Evolutionary conservation across 208 protist genomes (phyloP), one percentile per base, ranked within the genome.

Genomic region (Strigomonas oncopelti): DNA sequence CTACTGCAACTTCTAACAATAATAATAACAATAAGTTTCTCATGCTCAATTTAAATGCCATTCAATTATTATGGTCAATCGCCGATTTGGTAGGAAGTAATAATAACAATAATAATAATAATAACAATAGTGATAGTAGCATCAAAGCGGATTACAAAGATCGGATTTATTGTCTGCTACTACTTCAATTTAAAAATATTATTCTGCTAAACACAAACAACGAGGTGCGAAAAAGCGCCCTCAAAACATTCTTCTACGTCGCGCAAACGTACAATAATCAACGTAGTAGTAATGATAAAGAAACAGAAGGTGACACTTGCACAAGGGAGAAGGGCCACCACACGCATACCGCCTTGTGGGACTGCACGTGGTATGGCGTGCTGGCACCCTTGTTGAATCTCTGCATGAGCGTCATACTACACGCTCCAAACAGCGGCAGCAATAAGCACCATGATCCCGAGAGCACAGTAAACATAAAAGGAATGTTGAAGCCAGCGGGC

Each of bases 41-140:
- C 5, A 48, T 48, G 42, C 18, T 90, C 32, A 92, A 96, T 58
- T 74, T 96, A 13, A 96, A 83, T 55, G 85, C 90, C 5, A 83
- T 92, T 62, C 90, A 96, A 71, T 67, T 93, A 36, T 67, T 93
- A 42, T 96, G 90, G 88, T 91, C 90, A 34, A 78, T 88, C 20
- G 87, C 84, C 0, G 90, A 96, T 65, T 91, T 85, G 14, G 71
- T 75, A 20, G 72, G 63, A 22, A 55, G 54, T 11, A 55, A 7
- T 22, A 51, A 29, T 45, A 7, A 28, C 45, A 31, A 55, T 46
- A 45, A 11, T 31, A 59, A 31, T 24, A 64, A 48, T 36, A 34
- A 31, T 25, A 27, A 24, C 14, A 25, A 24, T 27, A 28, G 36
- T 14, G 11, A 53, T 36, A 46, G 2, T 32, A 57, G 51, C 45